Conservation (phyloP, 225 moss, liverwort and hornwort species). For the Polytrichum formosum region DNA sequence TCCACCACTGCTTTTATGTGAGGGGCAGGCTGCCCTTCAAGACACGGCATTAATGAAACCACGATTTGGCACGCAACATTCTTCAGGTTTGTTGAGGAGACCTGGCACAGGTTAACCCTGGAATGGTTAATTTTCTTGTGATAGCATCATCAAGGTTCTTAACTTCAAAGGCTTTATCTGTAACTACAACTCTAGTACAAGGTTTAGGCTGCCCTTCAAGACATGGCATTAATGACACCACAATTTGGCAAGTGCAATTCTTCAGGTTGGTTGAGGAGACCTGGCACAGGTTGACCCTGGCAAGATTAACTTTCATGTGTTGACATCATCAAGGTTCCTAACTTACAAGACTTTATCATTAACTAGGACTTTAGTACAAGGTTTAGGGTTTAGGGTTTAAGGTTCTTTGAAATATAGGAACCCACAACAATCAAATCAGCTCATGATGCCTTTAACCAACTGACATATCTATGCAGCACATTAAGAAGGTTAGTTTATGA, state of each 20-base stretch:
- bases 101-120: conserved; percentile 26
- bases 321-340: too few species aligned
- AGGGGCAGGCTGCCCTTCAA: conserved; percentile 77
- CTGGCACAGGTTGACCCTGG: conserved; percentile 17
- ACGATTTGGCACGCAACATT: conserved; percentile 95
- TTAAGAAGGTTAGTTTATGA: not conserved
- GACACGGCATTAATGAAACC: conserved; percentile 89
- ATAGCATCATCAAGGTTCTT: too few species aligned
- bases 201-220: conserved; percentile 59
- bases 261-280: conserved; percentile 84
- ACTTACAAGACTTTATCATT: too few species aligned
- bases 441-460: too few species aligned
- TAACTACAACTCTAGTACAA: too few species aligned
- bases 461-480: too few species aligned
- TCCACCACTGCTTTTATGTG: conserved; percentile 73
- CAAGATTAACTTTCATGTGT: not conserved
- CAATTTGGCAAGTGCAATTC: conserved; percentile 88
- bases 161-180: too few species aligned
- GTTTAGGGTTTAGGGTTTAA: too few species aligned
- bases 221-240: conserved; percentile 91
- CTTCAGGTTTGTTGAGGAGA: conserved; percentile 82
- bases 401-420: too few species aligned
- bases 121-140: not conserved
- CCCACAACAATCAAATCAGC: too few species aligned
- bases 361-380: too few species aligned